Evolutionary conservation across 2,329 filamentous ascomycete species (phyloP).

Genomic region (Golovinomyces cichoracearum): DNA sequence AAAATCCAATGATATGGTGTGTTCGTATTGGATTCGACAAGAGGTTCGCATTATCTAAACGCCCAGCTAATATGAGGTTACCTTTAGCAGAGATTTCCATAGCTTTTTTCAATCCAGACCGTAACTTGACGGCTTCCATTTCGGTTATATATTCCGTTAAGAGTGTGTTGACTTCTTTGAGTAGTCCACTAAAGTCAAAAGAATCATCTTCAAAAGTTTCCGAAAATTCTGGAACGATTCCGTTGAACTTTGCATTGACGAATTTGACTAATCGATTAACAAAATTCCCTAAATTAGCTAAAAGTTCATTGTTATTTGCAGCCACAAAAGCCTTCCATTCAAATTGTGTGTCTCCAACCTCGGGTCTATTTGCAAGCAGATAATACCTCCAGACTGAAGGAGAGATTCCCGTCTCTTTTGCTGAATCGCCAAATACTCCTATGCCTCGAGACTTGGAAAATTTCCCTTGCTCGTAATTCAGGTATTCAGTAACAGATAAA

Average conservation of each 20-base stretch:
- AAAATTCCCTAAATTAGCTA: conserved; percentile 46
- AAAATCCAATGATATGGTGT: conserved; percentile 36
- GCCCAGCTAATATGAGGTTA: conserved; percentile 29
- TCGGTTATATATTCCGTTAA: conserved; percentile 41
- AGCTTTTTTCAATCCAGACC: conserved; percentile 35
- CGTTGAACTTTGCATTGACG: conserved; percentile 43
- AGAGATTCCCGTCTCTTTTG: conserved; percentile 59
- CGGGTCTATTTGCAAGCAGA: conserved; percentile 60
- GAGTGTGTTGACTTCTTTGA: conserved; percentile 33
- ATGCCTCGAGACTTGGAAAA: conserved; percentile 79
- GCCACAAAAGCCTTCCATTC: conserved; percentile 67
- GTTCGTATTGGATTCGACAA: conserved; percentile 16
- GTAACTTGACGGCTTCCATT: conserved; percentile 46
- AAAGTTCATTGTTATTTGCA: conserved; percentile 71
- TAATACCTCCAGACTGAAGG: conserved; percentile 88
- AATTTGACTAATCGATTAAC: conserved; percentile 53
- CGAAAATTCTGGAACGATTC: conserved; percentile 36
- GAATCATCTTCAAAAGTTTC: conserved; percentile 28
- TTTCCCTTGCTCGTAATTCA: conserved; percentile 73
- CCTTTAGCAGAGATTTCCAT: conserved; percentile 39
- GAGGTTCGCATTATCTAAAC: conserved; percentile 20
- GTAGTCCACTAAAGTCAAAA: conserved; percentile 21
- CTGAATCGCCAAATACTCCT: conserved; percentile 77
- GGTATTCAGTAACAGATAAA: conserved; percentile 68
- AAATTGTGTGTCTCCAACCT: conserved; percentile 69